phyloP scores from a whole-genome alignment of 2,329 filamentous ascomycete species.

The Venturia carpophila region DNA sequence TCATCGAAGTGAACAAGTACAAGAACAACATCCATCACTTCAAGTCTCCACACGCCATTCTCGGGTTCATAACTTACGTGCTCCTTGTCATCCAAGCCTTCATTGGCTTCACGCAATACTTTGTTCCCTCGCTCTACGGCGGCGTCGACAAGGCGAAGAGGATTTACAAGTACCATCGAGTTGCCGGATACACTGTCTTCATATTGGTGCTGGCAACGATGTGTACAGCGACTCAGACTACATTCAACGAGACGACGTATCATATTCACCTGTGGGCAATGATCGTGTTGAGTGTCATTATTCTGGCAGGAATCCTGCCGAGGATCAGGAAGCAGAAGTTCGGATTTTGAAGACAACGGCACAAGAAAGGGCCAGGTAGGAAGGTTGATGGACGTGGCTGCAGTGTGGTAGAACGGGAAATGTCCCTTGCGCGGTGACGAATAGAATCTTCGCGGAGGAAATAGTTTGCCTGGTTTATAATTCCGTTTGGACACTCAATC shows the following conservation, averaged over 20 bases:
- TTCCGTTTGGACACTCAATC: background rate
- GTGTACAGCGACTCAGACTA: constrained; percentile 65
- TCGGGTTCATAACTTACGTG: constrained; percentile 70
- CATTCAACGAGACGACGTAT: constrained; percentile 61
- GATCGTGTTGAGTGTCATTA: constrained; percentile 55
- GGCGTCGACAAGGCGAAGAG: constrained; percentile 70
- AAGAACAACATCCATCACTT: constrained; percentile 62
- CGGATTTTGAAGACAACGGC: constrained; percentile 40
- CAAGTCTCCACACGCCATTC: constrained; percentile 68
- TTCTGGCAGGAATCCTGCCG: constrained; percentile 65
- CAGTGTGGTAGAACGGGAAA: background rate
- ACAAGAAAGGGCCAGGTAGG: background rate
- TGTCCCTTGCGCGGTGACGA: background rate
- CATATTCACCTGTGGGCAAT: constrained; percentile 71
- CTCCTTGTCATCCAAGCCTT: constrained; percentile 64
- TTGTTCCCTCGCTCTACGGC: constrained; percentile 64
- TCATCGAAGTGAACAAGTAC: constrained; percentile 82
- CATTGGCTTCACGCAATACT: constrained; percentile 79
- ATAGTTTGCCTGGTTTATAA: background rate
- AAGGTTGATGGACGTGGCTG: background rate
- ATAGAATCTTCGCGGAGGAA: background rate
- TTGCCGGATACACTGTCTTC: constrained; percentile 66
- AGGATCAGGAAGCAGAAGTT: constrained; percentile 79
- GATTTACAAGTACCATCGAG: constrained; percentile 84
- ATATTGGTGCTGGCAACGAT: constrained; percentile 66